Percentiles rank a stretch among this genome's conserved stretches.
Evolutionary conservation across 148 eudicot genomes (phyloP).

Genomic region (Simmondsia chinensis): DNA sequence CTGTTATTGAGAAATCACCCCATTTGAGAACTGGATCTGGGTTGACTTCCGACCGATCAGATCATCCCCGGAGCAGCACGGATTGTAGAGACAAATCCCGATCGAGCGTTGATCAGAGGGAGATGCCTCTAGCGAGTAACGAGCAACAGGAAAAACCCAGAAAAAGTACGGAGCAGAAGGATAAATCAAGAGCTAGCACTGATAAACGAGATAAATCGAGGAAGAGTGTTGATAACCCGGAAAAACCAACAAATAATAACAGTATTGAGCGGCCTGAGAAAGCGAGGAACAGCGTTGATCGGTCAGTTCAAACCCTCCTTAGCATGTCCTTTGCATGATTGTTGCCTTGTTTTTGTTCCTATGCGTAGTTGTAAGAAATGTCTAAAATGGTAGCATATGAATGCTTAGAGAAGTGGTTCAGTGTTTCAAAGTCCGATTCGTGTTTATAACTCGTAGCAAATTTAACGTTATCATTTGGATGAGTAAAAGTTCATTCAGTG

Average conservation of each 20-base stretch:
- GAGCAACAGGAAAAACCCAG: conserved; percentile 59
- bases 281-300: conserved; percentile 80
- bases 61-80: conserved; percentile 57
- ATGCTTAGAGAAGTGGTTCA: too few species aligned
- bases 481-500: too few species aligned
- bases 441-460: too few species aligned
- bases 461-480: too few species aligned
- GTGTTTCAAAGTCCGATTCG: too few species aligned
- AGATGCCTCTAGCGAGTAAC: conserved; percentile 43
- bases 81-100: conserved; percentile 56
- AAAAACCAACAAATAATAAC: conserved; percentile 33
- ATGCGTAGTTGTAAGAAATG: too few species aligned
- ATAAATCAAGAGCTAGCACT: conserved; percentile 61
- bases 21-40: conserved; percentile 28
- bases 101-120: conserved; percentile 54
- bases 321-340: not conserved
- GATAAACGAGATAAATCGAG: conserved; percentile 60
- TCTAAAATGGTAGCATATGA: too few species aligned
- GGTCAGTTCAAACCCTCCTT: conserved; percentile 27
- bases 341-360: not conserved
- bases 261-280: conserved; percentile 57
- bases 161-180: conserved; percentile 47
- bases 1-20: conserved; percentile 55
- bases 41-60: conserved; percentile 29
- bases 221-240: conserved; percentile 41